Evolutionary conservation across 352 stramenopile genomes (phyloP).

Genomic region (Pythium pectinolyticum): DNA sequence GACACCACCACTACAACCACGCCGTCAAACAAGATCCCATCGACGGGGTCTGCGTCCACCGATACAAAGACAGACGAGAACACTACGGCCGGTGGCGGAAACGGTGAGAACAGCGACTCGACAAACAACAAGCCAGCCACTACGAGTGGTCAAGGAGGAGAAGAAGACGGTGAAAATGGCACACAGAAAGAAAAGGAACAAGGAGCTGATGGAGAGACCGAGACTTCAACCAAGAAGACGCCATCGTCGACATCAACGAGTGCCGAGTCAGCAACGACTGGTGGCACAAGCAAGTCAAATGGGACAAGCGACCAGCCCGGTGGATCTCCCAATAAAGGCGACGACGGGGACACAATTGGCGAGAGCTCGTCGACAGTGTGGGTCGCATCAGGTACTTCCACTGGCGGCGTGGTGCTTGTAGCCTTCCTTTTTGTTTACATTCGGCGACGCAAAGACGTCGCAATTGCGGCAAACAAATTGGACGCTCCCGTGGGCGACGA

Average conservation of each 20-base stretch:
- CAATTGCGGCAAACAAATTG: background rate
- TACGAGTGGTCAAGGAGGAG: background rate
- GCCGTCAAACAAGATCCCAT: background rate
- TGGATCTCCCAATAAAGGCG: background rate
- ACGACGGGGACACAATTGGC: background rate
- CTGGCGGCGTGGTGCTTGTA: conserved; percentile 1
- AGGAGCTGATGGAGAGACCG: background rate
- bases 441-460: background rate
- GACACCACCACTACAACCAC: background rate
- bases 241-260: background rate
- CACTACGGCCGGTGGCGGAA: background rate
- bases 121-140: background rate
- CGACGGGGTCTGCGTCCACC: background rate
- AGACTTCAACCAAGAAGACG: background rate
- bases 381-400: background rate
- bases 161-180: background rate
- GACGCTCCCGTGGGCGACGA: background rate
- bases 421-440: background rate
- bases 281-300: background rate
- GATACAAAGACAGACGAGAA: background rate
- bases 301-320: background rate
- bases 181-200: background rate
- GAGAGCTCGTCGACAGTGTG: background rate
- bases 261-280: background rate
- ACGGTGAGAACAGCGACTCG: background rate